Conservation (phyloP, 805 yeast genomes). For the Candida ipomoeae region DNA sequence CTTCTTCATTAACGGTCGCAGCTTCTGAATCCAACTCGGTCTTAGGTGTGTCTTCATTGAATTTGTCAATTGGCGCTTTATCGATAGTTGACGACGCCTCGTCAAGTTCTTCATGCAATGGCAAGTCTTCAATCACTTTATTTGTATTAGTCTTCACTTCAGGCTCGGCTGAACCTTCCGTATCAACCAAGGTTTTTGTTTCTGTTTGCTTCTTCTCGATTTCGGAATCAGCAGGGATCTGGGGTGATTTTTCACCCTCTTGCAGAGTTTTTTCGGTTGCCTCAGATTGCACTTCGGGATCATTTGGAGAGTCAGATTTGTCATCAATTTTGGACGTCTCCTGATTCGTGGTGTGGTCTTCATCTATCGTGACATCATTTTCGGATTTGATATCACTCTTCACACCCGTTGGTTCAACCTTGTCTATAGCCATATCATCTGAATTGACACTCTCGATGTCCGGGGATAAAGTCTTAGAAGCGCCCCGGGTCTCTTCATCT, state of each 20-base stretch:
- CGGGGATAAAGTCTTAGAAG: not conserved
- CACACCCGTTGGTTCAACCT: not conserved
- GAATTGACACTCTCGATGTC: not conserved
- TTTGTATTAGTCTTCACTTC: not conserved
- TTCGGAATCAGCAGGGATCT: not conserved
- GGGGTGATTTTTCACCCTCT: not conserved
- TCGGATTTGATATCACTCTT: not conserved
- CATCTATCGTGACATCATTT: not conserved
- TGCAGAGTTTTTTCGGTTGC: not conserved
- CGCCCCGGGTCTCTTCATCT: not conserved
- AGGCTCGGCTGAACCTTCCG: not conserved
- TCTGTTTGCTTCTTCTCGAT: not conserved
- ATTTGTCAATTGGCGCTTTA: not conserved
- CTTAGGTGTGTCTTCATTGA: not conserved
- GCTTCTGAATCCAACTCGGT: not conserved
- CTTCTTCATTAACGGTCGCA: slow-evolving; percentile 2
- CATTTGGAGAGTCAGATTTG: not conserved
- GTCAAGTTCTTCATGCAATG: not conserved
- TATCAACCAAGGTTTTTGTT: not conserved
- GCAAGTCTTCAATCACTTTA: not conserved
- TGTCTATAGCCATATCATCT: not conserved
- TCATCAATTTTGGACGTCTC: not conserved
- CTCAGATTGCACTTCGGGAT: not conserved
- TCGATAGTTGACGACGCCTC: not conserved
- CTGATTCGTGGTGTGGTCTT: not conserved